A percentile compares a stretch with the other conserved stretches of the same genome.
These are phyloP conservation scores for Periglandula ipomoeae DNA, from an alignment of 2,329 filamentous ascomycete genomes.

Conservation along the genomic window DNA sequence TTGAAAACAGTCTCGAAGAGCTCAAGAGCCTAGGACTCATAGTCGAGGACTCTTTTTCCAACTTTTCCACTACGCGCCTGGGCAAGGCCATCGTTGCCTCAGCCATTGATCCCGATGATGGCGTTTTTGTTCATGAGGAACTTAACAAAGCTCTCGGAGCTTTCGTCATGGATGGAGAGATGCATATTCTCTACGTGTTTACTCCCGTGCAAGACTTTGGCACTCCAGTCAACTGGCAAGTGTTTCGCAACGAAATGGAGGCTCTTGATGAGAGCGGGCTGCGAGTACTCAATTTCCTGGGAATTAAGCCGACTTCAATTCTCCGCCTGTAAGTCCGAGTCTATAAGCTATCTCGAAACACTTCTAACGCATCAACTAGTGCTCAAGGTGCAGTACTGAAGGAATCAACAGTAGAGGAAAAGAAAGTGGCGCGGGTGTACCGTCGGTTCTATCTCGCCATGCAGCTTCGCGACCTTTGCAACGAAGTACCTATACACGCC, in stretches of 20 bases:
- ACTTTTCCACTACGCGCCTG: conserved; percentile 53
- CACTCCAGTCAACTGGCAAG: conserved; percentile 58
- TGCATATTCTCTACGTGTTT: conserved; percentile 72
- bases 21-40: conserved; percentile 49
- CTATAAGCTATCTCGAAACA: too few relatives aligned
- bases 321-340: conserved; percentile 49
- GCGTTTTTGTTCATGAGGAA: conserved; percentile 63
- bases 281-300: conserved; percentile 58
- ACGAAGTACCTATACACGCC: conserved; percentile 61
- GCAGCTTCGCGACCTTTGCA: conserved; percentile 70
- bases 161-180: conserved; percentile 73
- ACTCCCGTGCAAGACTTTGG: conserved; percentile 57
- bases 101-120: conserved; percentile 64
- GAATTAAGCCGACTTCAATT: conserved; percentile 57
- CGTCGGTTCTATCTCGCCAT: conserved; percentile 66
- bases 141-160: conserved; percentile 56
- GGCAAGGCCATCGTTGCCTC: conserved; percentile 65
- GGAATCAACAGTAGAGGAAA: conserved; percentile 52
- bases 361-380: conserved; percentile 32
- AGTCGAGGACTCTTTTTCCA: conserved; percentile 35
- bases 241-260: conserved; percentile 64
- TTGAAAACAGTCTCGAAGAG: conserved; percentile 51
- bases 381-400: conserved; percentile 57
- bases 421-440: conserved; percentile 54
- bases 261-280: conserved; percentile 61